Percentiles rank a stretch among this genome's conserved stretches.
Conservation (phyloP, 2,329 filamentous ascomycete species). For the Periconia digitata region DNA sequence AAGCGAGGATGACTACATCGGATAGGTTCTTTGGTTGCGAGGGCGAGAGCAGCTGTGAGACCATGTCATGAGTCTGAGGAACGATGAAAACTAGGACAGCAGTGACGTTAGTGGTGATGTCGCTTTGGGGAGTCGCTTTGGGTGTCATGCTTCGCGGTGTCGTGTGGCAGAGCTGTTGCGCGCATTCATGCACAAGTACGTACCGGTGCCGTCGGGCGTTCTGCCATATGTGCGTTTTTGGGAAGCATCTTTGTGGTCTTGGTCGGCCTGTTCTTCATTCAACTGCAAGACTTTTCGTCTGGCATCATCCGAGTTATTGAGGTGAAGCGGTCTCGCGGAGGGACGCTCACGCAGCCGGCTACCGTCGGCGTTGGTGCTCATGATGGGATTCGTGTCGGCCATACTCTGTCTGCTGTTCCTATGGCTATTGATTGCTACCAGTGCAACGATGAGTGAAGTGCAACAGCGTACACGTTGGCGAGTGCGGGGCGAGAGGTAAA, state of each 20-base stretch:
- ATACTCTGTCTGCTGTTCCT: no score
- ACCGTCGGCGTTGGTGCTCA: conserved; percentile 23
- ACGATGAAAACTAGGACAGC: conserved; percentile 79
- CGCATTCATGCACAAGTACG: conserved; percentile 47
- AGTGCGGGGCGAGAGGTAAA: conserved; percentile 17
- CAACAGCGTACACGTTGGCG: no score
- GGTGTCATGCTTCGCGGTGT: neutral
- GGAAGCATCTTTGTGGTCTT: conserved; percentile 51
- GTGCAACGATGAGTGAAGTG: conserved; percentile 17
- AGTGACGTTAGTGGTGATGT: conserved; percentile 17
- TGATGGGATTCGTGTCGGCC: conserved; percentile 22
- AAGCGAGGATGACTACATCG: conserved; percentile 75
- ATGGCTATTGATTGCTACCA: conserved; percentile 6
- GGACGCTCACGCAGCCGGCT: conserved; percentile 34
- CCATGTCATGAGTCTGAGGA: conserved; percentile 97
- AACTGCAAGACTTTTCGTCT: conserved; percentile 52
- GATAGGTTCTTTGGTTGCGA: conserved; percentile 94
- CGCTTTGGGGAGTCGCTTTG: no score
- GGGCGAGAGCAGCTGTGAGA: conserved; percentile 92
- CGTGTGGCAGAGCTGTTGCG: neutral
- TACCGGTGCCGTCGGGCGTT: conserved; percentile 88
- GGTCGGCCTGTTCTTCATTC: conserved; percentile 51
- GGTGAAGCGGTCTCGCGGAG: conserved; percentile 30
- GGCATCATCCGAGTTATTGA: conserved; percentile 40
- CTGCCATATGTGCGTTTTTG: conserved; percentile 83